phyloP scores from a whole-genome alignment of 2,329 filamentous ascomycete species.

The Blastomyces percursus region DNA sequence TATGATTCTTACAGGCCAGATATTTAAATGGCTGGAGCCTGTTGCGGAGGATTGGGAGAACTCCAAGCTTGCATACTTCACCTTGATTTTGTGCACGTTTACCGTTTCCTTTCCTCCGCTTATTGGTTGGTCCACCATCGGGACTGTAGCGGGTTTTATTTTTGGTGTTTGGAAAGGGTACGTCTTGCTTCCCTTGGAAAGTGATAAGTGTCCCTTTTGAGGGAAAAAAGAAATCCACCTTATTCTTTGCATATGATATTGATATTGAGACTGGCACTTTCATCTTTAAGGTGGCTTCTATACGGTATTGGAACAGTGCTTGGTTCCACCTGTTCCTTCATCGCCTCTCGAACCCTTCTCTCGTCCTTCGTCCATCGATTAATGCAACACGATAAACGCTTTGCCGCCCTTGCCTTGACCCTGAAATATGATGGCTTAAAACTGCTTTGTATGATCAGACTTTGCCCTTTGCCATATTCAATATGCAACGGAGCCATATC shows the following conservation, averaged over 20 bases:
- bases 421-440: constrained; percentile 83
- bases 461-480: constrained; percentile 87
- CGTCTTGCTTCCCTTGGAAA: constrained; percentile 41
- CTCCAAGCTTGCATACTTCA: constrained; percentile 57
- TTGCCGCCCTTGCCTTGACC: constrained; percentile 77
- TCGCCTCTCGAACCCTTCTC: constrained; percentile 68
- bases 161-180: constrained; percentile 63
- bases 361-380: constrained; percentile 67
- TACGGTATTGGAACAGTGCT: constrained; percentile 65
- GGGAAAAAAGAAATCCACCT: constrained; percentile 35
- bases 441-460: constrained; percentile 78
- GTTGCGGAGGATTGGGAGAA: constrained; percentile 66
- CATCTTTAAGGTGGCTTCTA: constrained; percentile 64
- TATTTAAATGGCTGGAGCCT: constrained; percentile 66
- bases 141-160: constrained; percentile 59
- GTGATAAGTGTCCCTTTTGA: constrained; percentile 26
- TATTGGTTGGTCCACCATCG: constrained; percentile 72
- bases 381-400: constrained; percentile 72
- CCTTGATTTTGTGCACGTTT: constrained; percentile 67
- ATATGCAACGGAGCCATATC: constrained; percentile 89
- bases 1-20: constrained; percentile 64
- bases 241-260: constrained; percentile 24
- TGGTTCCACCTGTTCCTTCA: constrained; percentile 68
- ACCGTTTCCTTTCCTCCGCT: constrained; percentile 73
- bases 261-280: constrained; percentile 1